Evolutionary conservation across 306 rosid species (phyloP).

Genomic region (Fragaria ananassa): DNA sequence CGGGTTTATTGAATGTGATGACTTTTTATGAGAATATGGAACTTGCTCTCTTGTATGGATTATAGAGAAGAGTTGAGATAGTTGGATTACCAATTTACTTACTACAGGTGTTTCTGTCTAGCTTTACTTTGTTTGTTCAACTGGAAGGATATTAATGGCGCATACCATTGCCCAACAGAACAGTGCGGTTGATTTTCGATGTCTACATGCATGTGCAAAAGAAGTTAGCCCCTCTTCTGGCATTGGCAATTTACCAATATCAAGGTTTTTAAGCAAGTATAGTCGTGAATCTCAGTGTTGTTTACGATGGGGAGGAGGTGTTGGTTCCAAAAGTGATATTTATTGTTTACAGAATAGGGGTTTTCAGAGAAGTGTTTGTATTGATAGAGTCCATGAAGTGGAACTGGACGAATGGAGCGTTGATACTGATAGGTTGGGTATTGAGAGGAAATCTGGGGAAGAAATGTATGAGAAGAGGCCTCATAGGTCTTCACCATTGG

Average conservation of each 20-base stretch:
- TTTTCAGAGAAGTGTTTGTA: conserved; percentile 40
- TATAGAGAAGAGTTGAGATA: background rate
- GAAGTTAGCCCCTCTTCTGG: conserved; percentile 36
- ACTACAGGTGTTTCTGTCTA: conserved; percentile 9
- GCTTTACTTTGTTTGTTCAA: conserved; percentile 21
- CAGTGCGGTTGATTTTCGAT: conserved; percentile 29
- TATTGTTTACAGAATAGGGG: conserved; percentile 29
- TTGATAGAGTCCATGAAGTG: conserved; percentile 51
- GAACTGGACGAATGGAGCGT: conserved; percentile 34
- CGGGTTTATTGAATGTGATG: background rate
- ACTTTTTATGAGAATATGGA: background rate
- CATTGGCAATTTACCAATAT: conserved; percentile 21
- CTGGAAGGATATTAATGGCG: conserved; percentile 41
- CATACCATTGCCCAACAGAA: conserved; percentile 40
- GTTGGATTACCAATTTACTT: background rate
- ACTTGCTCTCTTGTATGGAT: background rate
- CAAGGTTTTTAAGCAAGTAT: conserved; percentile 25
- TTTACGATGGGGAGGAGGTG: conserved; percentile 31
- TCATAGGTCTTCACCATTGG: conserved; percentile 29
- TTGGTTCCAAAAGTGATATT: conserved; percentile 25
- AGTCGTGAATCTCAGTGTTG: conserved; percentile 22
- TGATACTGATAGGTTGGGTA: conserved; percentile 24
- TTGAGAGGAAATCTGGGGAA: conserved; percentile 32
- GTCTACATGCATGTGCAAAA: conserved; percentile 34
- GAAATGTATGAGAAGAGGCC: conserved; percentile 32